These are phyloP conservation scores for Mollisiaceae sp. DNA, from an alignment of 2,329 filamentous ascomycete genomes.

Conservation along the genomic window DNA sequence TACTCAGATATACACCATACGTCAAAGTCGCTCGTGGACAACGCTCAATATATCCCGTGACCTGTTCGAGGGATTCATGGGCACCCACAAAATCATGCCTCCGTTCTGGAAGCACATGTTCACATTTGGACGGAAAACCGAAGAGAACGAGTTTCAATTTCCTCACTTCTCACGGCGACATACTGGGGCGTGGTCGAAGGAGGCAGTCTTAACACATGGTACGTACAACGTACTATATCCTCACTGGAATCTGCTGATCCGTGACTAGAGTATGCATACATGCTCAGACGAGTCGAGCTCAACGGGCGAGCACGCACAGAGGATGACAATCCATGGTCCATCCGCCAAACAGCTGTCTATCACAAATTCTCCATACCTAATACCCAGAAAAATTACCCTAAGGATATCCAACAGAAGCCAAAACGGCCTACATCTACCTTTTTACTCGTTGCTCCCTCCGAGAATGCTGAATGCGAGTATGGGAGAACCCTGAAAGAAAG, in stretches of 20 bases:
- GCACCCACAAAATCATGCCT: slow-evolving; percentile 21
- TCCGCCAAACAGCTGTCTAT: slow-evolving; percentile 46
- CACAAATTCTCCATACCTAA: slow-evolving; percentile 31
- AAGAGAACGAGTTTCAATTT: slow-evolving; percentile 36
- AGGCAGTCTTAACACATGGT: neutral
- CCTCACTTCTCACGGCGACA: slow-evolving; percentile 18
- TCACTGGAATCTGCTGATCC: neutral
- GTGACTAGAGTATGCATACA: slow-evolving; percentile 25
- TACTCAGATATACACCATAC: slow-evolving; percentile 29
- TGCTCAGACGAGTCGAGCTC: slow-evolving; percentile 31
- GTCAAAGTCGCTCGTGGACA: slow-evolving; percentile 28
- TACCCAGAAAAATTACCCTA: no score
- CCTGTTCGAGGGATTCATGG: slow-evolving; percentile 25
- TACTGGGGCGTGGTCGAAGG: neutral
- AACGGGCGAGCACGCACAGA: slow-evolving; percentile 19
- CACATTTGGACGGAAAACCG: slow-evolving; percentile 30
- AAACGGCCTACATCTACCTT: slow-evolving; percentile 15
- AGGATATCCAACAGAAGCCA: neutral
- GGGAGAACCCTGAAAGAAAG: neutral
- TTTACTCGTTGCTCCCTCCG: slow-evolving; percentile 28
- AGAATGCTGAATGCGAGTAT: slow-evolving; percentile 17
- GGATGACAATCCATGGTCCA: slow-evolving; percentile 42
- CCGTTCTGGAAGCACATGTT: slow-evolving; percentile 33
- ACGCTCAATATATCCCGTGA: slow-evolving; percentile 26
- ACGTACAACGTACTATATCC: neutral